Evolutionary conservation across 805 yeast genomes (phyloP), one percentile per base, ranked within the genome.

Genomic region (Hanseniaspora singularis): DNA sequence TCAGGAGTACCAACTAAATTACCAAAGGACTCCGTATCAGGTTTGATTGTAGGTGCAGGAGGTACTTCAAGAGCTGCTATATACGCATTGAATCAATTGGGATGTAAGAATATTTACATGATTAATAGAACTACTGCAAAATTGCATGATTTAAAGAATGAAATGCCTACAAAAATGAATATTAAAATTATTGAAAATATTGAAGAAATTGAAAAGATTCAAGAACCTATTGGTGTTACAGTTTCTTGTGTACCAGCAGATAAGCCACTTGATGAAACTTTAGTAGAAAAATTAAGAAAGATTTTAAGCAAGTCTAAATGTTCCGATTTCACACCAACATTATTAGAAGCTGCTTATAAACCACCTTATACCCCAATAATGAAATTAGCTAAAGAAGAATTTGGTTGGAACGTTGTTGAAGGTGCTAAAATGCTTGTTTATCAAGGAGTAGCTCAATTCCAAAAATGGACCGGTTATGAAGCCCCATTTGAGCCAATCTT

Each of bases 1-100:
- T 69, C 71, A 49, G 94, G 94, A 33, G 78, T 77, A 34, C 74
- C 79, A 33, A 63, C 64, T 33, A 56, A 59, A 49, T 61, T 59
- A 19, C 57, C 55, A 14, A 54, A 52, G 3, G 66, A 70, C 11
- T 65, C 72, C 49, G 48, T 44, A 18, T 38, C 47, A 3, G 96
- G 96, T 27, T 65, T 88, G 50, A 81, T 92, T 38, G 69, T 92
- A 53, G 99, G 99, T 43, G 96, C 95, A 18, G 99, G 99, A 34
- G 99, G 99, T 37, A 88, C 99, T 22, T 79, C 96, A 1, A 74
- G 96, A 57, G 96, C 98, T 34, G 97, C 96, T 0, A 76, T 84
- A 14, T 87, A 74, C 61, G 96, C 98, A 1, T 70, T 92, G 53
- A 74, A 77, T 58, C 58, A 75, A 51, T 65, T 89, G 68, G 96